These are phyloP conservation scores for Ophiostoma novo-ulmi DNA, from an alignment of 2,329 filamentous ascomycete species.

Conservation along the genomic window DNA sequence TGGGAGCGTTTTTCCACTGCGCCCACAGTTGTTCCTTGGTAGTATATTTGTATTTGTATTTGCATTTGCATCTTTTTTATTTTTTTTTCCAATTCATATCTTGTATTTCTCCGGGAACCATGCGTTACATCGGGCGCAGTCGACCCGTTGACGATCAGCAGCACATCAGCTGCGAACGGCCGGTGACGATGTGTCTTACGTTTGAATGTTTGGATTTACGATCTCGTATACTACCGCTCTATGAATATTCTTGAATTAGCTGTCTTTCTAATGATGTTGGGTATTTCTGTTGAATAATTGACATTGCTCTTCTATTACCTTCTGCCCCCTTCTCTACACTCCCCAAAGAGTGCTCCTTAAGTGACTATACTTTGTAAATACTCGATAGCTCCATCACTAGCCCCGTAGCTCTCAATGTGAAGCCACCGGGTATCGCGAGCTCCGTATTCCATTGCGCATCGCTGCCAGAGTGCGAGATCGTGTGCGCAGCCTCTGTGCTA, in stretches of 20 bases:
- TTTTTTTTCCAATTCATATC: background rate
- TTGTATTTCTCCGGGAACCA: background rate
- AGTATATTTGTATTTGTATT: background rate
- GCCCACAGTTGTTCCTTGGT: slow-evolving; percentile 3
- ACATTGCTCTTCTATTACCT: background rate
- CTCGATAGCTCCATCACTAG: background rate
- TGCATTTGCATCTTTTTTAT: background rate
- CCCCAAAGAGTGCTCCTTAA: background rate
- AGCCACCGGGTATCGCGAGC: background rate
- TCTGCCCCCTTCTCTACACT: background rate
- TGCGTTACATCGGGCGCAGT: slow-evolving; percentile 9
- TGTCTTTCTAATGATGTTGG: background rate
- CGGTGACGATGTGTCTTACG: background rate
- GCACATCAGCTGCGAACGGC: background rate
- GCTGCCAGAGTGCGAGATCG: slow-evolving; percentile 1
- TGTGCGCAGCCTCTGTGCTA: background rate
- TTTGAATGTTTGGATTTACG: background rate
- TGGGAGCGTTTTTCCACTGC: background rate
- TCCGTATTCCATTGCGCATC: slow-evolving; percentile 7
- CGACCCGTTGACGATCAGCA: background rate
- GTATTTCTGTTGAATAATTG: background rate
- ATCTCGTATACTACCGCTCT: too few relatives aligned
- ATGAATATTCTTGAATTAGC: too few relatives aligned
- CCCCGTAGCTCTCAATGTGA: background rate
- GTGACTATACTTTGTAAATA: background rate